Evolutionary conservation across 192 early-diverging fungal genomes (phyloP).

Genomic region (Physocladia obscura): DNA sequence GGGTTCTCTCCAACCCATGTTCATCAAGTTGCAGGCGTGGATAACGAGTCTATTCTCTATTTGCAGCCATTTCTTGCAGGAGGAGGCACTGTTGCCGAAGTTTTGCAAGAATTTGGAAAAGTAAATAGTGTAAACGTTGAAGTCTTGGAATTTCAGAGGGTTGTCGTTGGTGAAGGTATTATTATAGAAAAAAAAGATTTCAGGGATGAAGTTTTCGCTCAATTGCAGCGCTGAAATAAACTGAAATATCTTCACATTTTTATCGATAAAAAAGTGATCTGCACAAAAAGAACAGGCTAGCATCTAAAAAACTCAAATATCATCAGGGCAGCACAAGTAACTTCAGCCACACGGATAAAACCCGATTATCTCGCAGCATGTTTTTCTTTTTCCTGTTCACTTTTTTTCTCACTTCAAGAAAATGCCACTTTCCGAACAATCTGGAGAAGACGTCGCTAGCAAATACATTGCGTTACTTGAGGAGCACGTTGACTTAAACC

Average conservation of each 20-base stretch:
- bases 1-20: slow-evolving; percentile 71
- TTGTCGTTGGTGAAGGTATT: slow-evolving; percentile 84
- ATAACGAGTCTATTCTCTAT: slow-evolving; percentile 61
- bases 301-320: too few relatives aligned
- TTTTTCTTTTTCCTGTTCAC: background rate
- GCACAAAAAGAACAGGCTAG: too few relatives aligned
- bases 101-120: slow-evolving; percentile 50
- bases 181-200: slow-evolving; percentile 76
- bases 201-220: slow-evolving; percentile 73
- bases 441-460: too few relatives aligned
- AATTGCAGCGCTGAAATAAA: slow-evolving; percentile 39
- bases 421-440: background rate
- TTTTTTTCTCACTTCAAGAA: background rate
- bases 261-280: too few relatives aligned
- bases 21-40: background rate
- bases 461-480: background rate
- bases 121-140: slow-evolving; percentile 34
- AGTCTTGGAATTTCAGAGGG: slow-evolving; percentile 72
- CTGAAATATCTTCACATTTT: background rate
- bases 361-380: too few relatives aligned
- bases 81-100: slow-evolving; percentile 69
- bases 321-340: too few relatives aligned
- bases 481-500: background rate
- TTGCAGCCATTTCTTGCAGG: slow-evolving; percentile 76
- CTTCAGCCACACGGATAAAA: too few relatives aligned